Evolutionary conservation across 305 asterid genomes (phyloP), one percentile per base, ranked within the genome.

Genomic region (Fraxinus nigra): DNA sequence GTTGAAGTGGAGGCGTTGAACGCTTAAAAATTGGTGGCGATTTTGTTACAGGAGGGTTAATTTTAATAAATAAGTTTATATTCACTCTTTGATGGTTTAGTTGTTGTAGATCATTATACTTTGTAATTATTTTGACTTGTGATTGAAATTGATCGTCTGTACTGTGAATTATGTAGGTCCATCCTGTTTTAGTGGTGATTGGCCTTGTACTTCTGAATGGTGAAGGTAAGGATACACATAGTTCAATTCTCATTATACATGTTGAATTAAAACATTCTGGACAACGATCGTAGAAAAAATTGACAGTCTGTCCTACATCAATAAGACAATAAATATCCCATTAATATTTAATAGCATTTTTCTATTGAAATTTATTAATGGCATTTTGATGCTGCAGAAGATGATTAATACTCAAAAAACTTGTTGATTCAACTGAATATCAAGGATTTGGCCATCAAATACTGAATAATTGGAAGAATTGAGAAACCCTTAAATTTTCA

Each of bases 181-280:
- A 92, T 88, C 98, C 98, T 16, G 97, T 95, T 22, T 84, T 93
- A 79, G 91, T 93, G 96, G 93, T 93, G 86, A 92, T 91, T 79
- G 91, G 97, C 24, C 87, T 94, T 61, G 86, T 95, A 86, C 87
- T 95, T 85, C 87, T 95, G 74, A 92, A 89, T 88, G 99, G 99
- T 75, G 99, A 95, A 92, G 99, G 99, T 95, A 93, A 81, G 78
- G 69, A 11, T 61, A 61, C 72, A 61, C 14, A 61, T 3, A 3
- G 3, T 61, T 61, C 72, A 61, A 0, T 61, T 22, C 33, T 3
- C 72, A 61, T 61, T 3, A 8, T 61, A 8, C 59, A 46, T 61
- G 16, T 61, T 24, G 33, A 22, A 2, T 61, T 9, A 61, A 22
- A 61, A 61, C 72, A 61, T 61, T 61, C 33, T 61, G 72, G 72